Evolutionary conservation across 257 asterid genomes (phyloP).

Genomic region (Linderniella brevidens): DNA sequence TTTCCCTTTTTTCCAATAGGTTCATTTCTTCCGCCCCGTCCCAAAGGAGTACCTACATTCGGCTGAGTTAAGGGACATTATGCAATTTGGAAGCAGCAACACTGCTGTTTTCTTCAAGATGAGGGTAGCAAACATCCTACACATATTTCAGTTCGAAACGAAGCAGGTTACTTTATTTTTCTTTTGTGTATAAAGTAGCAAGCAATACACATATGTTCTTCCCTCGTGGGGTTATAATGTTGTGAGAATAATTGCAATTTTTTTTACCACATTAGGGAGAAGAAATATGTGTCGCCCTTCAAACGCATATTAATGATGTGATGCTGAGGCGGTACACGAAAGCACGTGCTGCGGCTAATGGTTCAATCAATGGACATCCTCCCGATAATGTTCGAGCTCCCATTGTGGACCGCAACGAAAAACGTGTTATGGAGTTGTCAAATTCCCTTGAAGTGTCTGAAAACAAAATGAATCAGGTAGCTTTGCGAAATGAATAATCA

Average conservation of each 20-base stretch:
- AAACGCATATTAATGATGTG: conserved; percentile 96
- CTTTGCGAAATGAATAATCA: too few relatives aligned
- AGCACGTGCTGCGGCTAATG: conserved; percentile 77
- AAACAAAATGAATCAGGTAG: conserved; percentile 57
- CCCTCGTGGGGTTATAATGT: too few relatives aligned
- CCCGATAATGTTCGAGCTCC: conserved; percentile 41
- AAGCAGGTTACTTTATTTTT: too few relatives aligned
- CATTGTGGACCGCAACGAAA: conserved; percentile 40
- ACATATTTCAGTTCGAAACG: conserved; percentile 93
- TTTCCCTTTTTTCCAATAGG: conserved; percentile 26
- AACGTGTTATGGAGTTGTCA: conserved; percentile 60
- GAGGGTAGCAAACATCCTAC: conserved; percentile 98
- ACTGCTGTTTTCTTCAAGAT: conserved; percentile 97
- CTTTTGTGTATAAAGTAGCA: too few relatives aligned
- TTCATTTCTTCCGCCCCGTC: conserved; percentile 98
- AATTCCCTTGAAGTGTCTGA: conserved; percentile 77
- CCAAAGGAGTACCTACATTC: conserved; percentile 97
- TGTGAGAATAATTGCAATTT: too few relatives aligned
- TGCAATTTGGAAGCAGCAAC: conserved; percentile 99
- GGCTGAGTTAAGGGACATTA: conserved; percentile 94
- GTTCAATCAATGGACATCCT: conserved; percentile 50
- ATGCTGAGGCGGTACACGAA: conserved; percentile 95
- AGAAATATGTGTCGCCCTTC: conserved; percentile 98
- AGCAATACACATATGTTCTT: too few relatives aligned
- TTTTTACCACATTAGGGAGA: conserved; percentile 49